A percentile compares a stretch with the other conserved stretches of the same genome.
phyloP scores from a whole-genome alignment of 192 early-diverging fungal genomes.

The Cladochytrium replicatum region DNA sequence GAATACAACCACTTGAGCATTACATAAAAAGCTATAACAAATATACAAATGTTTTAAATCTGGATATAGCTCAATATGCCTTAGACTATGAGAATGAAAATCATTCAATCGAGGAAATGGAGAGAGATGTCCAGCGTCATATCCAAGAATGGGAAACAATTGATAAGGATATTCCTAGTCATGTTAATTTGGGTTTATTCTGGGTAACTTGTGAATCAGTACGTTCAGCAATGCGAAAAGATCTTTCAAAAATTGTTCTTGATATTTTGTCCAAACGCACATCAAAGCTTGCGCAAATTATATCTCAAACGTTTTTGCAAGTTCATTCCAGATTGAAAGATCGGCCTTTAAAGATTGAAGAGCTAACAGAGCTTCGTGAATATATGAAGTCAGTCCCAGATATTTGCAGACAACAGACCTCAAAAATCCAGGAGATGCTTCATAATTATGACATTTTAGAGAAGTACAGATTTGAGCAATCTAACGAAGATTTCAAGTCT shows the following conservation, averaged over 20 bases:
- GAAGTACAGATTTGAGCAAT: constrained; percentile 41
- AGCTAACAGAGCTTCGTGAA: constrained; percentile 45
- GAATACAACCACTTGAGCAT: constrained; percentile 29
- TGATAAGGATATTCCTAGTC: constrained; percentile 48
- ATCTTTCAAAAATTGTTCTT: constrained; percentile 42
- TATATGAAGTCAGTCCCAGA: constrained; percentile 51
- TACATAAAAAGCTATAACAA: constrained; percentile 42
- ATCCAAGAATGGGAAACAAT: constrained; percentile 47
- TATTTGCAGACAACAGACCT: constrained; percentile 24
- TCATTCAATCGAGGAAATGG: constrained; percentile 46
- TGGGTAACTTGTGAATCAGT: constrained; percentile 47
- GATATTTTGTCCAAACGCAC: constrained; percentile 35
- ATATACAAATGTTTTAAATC: constrained; percentile 39
- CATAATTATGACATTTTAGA: constrained; percentile 47
- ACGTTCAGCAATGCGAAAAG: constrained; percentile 39
- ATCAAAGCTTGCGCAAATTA: constrained; percentile 27
- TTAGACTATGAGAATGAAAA: constrained; percentile 42
- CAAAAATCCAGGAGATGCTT: constrained; percentile 39
- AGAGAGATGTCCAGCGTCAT: constrained; percentile 36
- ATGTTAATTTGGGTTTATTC: constrained; percentile 45
- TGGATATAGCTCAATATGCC: constrained; percentile 38
- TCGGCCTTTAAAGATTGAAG: constrained; percentile 47
- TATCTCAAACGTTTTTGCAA: constrained; percentile 30
- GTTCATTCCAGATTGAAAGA: constrained; percentile 42
- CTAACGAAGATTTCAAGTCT: constrained; percentile 49